Base-by-base conservation (phyloP, 345 rosid species). In the Populus alba region DNA sequence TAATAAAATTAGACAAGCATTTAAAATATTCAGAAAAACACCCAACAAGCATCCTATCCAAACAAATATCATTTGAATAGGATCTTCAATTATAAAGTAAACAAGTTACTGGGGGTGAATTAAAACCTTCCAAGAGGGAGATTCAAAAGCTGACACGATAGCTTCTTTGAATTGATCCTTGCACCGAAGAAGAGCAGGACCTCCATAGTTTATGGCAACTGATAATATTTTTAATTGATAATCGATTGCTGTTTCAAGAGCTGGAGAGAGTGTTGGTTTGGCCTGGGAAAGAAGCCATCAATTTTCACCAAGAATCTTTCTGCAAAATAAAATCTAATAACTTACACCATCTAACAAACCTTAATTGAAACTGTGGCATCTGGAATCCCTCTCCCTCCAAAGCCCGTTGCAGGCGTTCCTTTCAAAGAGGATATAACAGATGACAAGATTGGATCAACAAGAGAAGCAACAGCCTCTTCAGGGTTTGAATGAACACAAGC, bases 401-500 rank as follows among this genome's bases (percentile, higher is more conserved):
- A 94, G 79, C 99, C 99, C 23, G 97, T 92, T 69, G 79, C 87
- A 79, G 98, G 97, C 37, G 90, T 88, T 79, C 95, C 99, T 88
- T 91, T 81, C 85, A 96, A 86, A 85, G 98, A 92, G 85, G 97
- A 90, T 83, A 91, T 81, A 72, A 86, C 92, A 85, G 94, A 87
- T 23, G 85, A 84, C 75, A 96, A 88, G 83, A 94, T 88, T 73
- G 98, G 99, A 79, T 92, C 93, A 74, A 94, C 97, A 87, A 96
- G 90, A 75, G 89, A 88, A 85, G 83, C 79, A 77, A 90, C 92
- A 72, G 99, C 97, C 89, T 92, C 97, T 79, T 94, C 93, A 15
- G 99, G 99, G 87, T 89, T 89, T 79, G 99, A 86, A 81, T 94
- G 98, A 86, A 96, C 90, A 86, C 97, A 94, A 65, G 99, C 98